Evolutionary conservation across 805 yeast species (phyloP), one percentile per base, ranked within the genome.

Genomic region (Candida dajiaensis): DNA sequence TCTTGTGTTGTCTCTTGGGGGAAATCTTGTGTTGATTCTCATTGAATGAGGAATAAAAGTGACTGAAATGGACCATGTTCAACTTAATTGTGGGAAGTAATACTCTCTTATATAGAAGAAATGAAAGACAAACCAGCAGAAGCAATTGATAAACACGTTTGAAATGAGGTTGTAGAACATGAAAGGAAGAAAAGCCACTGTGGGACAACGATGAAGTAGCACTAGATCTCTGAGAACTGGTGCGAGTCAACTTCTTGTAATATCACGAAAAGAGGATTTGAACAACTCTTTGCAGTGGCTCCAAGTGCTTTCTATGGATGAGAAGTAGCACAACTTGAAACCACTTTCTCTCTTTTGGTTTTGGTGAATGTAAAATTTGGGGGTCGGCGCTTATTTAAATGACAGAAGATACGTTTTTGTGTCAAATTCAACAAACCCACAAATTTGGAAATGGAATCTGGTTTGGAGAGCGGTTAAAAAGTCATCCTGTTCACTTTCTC

Each of bases 61-160:
- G 8, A n/a, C 11, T 35, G 15, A 35, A 39, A 12, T 28, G 23
- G 26, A 19, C 38, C 47, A 40, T 44, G 6, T 4, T n/a, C 9
- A 10, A 6, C n/a, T 19, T 35, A 22, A n/a, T 16, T 37, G 36
- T 16, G 36, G 21, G 35, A 23, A 44, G 41, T 48, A 48, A 26
- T 48, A 48, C 35, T 41, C 37, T 25, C 37, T 44, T 20, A 48
- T 12, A 20, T 44, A 48, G 42, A 48, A 48, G 15, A 48, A 12
- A 29, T 48, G 43, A 38, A 48, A 48, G 19, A 48, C 26, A 16
- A 48, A 22, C 50, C 50, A 48, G 42, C 48, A 48, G 20, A 48
- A n/a, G 4, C 45, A 33, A 26, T 48, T 42, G 31, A 48, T 18
- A 10, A 48, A 29, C n/a, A 44, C 28, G 48, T 44, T 26, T 4